Evolutionary conservation across 164 flowering plant genomes (phyloP).

Genomic region (Platanus orientalis): DNA sequence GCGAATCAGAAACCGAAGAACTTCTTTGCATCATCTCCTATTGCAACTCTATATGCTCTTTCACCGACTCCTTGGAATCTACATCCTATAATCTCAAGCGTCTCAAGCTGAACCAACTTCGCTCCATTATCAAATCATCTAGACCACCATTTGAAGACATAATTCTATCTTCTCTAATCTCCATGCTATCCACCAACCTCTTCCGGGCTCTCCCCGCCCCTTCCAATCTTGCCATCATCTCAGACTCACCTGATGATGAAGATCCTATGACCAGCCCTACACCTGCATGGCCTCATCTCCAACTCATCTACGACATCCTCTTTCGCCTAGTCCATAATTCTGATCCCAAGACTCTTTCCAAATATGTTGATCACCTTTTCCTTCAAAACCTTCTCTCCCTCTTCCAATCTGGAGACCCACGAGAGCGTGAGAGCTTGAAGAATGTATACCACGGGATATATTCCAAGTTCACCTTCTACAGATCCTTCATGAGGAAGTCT

Average conservation of each 20-base stretch:
- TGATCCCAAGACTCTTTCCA: conserved; percentile 36
- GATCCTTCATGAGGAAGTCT: conserved; percentile 68
- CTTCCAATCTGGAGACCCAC: conserved; percentile 63
- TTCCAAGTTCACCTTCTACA: conserved; percentile 44
- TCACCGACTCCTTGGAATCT: conserved; percentile 44
- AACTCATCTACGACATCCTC: conserved; percentile 61
- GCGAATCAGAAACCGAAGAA: conserved; percentile 37
- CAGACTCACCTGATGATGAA: conserved; percentile 49
- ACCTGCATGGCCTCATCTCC: conserved; percentile 62
- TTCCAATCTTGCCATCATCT: conserved; percentile 9
- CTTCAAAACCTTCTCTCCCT: conserved; percentile 46
- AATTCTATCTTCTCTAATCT: conserved; percentile 23
- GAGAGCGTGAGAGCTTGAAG: conserved; percentile 67
- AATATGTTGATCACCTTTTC: conserved; percentile 43
- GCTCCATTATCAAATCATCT: conserved; percentile 32
- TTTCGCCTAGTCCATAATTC: conserved; percentile 30
- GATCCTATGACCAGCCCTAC: conserved; percentile 22
- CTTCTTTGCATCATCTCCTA: conserved; percentile 41
- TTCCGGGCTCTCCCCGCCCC: conserved; percentile 44
- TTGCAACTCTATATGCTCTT: conserved; percentile 41
- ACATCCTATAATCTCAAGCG: conserved; percentile 47
- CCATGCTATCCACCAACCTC: conserved; percentile 34
- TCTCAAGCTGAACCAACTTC: conserved; percentile 41
- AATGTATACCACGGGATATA: conserved; percentile 65
- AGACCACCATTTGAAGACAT: conserved; percentile 15